phyloP scores from a whole-genome alignment of 345 rosid genomes.

The Salix koriyanagi region DNA sequence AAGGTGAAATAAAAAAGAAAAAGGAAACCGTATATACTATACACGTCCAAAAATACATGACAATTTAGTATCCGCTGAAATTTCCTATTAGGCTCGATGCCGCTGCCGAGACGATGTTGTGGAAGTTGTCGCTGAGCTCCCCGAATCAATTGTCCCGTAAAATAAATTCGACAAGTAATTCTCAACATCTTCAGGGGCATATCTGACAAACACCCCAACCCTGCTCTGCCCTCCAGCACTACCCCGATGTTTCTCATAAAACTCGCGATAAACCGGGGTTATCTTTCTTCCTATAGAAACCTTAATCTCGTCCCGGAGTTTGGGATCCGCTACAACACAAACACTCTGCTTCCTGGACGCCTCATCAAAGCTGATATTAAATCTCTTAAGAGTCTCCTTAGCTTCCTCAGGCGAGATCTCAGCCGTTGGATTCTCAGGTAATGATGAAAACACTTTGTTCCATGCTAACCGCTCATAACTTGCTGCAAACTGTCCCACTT shows the following conservation, averaged over 20 bases:
- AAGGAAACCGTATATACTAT: not conserved
- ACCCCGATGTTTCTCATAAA: conserved; percentile 29
- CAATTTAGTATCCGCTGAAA: not conserved
- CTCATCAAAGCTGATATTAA: conserved; percentile 50
- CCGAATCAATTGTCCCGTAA: not conserved
- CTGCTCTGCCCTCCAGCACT: not conserved
- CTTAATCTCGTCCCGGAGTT: conserved; percentile 55
- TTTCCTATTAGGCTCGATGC: not conserved
- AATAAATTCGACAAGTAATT: conserved; percentile 32
- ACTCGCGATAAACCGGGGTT: conserved; percentile 40
- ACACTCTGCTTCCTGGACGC: conserved; percentile 46
- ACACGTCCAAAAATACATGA: not conserved
- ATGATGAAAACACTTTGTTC: conserved; percentile 26
- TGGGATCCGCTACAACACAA: conserved; percentile 43
- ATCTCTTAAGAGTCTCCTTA: conserved; percentile 37
- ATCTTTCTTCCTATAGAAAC: conserved; percentile 39
- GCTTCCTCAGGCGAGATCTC: conserved; percentile 33
- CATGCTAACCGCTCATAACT: conserved; percentile 26
- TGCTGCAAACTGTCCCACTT: conserved; percentile 20
- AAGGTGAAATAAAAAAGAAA: too few relatives aligned
- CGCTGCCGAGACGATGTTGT: conserved; percentile 10
- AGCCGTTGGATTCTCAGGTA: conserved; percentile 44
- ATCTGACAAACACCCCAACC: conserved; percentile 7
- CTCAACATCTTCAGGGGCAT: conserved; percentile 27
- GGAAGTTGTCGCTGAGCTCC: conserved; percentile 2